These are phyloP conservation scores for Boletus sp. DNA, from an alignment of 768 basidiomycete genomes.

Conservation along the genomic window DNA sequence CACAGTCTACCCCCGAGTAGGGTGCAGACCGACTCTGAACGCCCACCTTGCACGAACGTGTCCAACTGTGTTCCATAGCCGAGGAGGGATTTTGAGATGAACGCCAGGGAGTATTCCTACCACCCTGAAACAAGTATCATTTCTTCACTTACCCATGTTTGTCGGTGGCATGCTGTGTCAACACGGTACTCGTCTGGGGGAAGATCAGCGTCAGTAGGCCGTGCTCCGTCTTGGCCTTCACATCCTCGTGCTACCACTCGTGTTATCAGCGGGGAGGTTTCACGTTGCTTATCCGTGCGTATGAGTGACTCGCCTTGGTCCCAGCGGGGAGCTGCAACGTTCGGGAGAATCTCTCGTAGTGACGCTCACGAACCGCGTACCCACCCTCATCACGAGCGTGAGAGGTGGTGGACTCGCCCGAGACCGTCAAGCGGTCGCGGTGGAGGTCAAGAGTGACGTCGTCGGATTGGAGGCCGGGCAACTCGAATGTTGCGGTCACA, in stretches of 20 bases:
- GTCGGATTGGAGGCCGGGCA: slow-evolving; percentile 50
- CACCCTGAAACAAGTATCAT: no score
- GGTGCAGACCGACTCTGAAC: no score
- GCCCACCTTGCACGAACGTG: no score
- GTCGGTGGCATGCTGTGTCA: no score
- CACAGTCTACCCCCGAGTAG: no score
- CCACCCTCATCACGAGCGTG: slow-evolving; percentile 36
- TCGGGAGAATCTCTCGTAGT: slow-evolving; percentile 42
- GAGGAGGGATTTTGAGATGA: no score
- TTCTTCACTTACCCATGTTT: no score
- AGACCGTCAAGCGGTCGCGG: slow-evolving; percentile 42
- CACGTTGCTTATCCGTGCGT: no score
- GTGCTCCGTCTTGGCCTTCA: slow-evolving; percentile 42
- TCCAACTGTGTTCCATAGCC: no score
- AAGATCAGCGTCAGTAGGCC: slow-evolving; percentile 46
- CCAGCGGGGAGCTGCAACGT: slow-evolving; percentile 43
- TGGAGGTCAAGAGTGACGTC: slow-evolving; percentile 44
- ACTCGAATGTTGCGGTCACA: no score
- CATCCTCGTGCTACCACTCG: slow-evolving; percentile 34
- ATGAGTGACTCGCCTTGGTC: slow-evolving; percentile 35
- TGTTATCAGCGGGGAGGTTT: neutral
- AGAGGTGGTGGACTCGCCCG: slow-evolving; percentile 41
- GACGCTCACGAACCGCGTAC: slow-evolving; percentile 43
- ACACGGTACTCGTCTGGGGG: slow-evolving; percentile 42
- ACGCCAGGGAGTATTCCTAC: no score